Evolutionary conservation across 1,139 yeast species (phyloP), one percentile per base, ranked within the genome.

Genomic region (Kodamaea anthophila): DNA sequence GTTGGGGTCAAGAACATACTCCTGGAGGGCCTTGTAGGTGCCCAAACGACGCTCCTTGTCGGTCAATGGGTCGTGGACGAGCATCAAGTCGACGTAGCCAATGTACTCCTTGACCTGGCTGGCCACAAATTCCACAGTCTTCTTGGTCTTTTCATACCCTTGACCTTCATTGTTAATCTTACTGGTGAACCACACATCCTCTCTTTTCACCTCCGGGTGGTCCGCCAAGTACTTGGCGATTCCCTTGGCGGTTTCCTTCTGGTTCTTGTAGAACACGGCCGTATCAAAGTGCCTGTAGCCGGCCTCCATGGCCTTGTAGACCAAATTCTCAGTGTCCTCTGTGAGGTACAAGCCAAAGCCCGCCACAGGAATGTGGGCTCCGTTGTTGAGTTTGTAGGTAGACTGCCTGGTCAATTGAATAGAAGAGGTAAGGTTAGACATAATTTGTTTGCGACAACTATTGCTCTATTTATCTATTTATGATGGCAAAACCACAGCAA

Each of bases 211-310:
- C 4, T 42, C 44, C 2, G 69, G 67, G 42, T 58, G 51, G 15
- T 64, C 69, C 24, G 55, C 48, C 15, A 74, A 38, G 55, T 71
- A 74, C 31, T 56, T 45, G n/a, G 64, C 54, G 21, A 77, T 69
- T 3, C 49, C 57, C 30, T 40, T 35, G 2, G 53, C 53, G 2
- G 47, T 33, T 28, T 47, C 47, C 16, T 31, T 35, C 29, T 48
- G 42, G 43, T 51, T 52, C 10, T 40, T 34, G 42, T 51, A 51
- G 12, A 24, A 29, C 16, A 37, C 43, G 2, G 86, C 87, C 5
- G 78, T 62, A 45, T 79, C 87, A 29, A 79, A 60, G 42, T 79
- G 87, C 39, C 93, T 70, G 50, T 81, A 82, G 0, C 94, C 94
- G 15, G 52, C 60, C 21, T 65, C 60, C 43, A 83, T 62, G 2